Conservation (phyloP, 108 stramenopile genomes). For the Aureococcus anophagefferens region DNA sequence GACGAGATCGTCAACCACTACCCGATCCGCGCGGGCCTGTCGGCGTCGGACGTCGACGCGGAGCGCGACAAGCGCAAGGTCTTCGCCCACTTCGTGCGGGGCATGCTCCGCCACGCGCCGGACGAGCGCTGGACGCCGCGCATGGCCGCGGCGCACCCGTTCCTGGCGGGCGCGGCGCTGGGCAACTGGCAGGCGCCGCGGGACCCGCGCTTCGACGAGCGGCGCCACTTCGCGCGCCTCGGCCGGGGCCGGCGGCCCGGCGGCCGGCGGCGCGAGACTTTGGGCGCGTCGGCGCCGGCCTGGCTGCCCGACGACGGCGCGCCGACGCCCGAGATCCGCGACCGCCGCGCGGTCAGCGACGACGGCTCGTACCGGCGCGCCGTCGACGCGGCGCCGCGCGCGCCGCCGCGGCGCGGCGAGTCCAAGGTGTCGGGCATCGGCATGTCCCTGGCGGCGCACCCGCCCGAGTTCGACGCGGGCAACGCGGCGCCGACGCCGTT, state of each 20-base stretch:
- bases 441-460: neutral
- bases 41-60: neutral
- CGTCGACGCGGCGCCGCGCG: neutral
- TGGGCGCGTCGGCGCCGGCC: no score
- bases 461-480: neutral
- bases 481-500: neutral
- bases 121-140: neutral
- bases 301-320: no score
- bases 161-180: neutral
- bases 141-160: neutral
- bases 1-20: neutral
- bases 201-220: neutral
- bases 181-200: neutral
- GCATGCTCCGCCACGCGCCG: neutral
- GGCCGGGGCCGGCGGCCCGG: no score
- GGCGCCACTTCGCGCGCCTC: neutral
- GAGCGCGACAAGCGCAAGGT: neutral
- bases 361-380: no score
- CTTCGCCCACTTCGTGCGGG: neutral
- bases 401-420: neutral
- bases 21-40: neutral
- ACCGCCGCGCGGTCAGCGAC: no score
- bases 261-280: no score
- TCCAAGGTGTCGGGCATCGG: neutral
- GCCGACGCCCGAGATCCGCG: neutral